Conservation (phyloP, 2,329 filamentous ascomycete species). For the Tricladium varicosporioides region DNA sequence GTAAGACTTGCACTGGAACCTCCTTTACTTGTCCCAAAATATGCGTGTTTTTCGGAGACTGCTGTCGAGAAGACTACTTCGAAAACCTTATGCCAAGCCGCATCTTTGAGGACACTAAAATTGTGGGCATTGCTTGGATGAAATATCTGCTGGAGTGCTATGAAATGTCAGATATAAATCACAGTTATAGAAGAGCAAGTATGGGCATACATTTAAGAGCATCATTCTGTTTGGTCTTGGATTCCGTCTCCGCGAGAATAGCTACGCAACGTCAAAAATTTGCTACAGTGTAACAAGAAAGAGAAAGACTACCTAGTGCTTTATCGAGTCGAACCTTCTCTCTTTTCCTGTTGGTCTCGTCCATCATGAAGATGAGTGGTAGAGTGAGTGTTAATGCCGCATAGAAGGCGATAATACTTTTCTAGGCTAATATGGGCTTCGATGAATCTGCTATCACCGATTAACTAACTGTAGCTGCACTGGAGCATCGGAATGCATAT, state of each 20-base stretch:
- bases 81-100: conserved; percentile 77
- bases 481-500: too few relatives aligned
- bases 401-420: too few relatives aligned
- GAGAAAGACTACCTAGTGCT: conserved; percentile 12
- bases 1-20: conserved; percentile 46
- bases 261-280: background rate
- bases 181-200: background rate
- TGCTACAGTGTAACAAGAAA: background rate
- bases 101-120: conserved; percentile 58
- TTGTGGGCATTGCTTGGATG: conserved; percentile 27
- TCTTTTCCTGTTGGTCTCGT: background rate
- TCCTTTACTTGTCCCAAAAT: conserved; percentile 51
- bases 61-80: conserved; percentile 74
- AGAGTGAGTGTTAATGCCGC: too few relatives aligned
- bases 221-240: conserved; percentile 10
- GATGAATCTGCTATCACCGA: too few relatives aligned
- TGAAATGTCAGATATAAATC: background rate
- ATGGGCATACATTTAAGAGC: conserved; percentile 14
- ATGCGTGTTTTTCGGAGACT: conserved; percentile 64
- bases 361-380: too few relatives aligned
- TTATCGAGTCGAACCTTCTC: conserved; percentile 15
- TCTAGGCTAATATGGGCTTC: too few relatives aligned
- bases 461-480: too few relatives aligned
- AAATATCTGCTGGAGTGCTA: conserved; percentile 33
- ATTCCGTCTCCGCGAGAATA: background rate